Evolutionary conservation across 306 rosid genomes (phyloP), one percentile per base, ranked within the genome.

Genomic region (Cucurbita argyrosperma): DNA sequence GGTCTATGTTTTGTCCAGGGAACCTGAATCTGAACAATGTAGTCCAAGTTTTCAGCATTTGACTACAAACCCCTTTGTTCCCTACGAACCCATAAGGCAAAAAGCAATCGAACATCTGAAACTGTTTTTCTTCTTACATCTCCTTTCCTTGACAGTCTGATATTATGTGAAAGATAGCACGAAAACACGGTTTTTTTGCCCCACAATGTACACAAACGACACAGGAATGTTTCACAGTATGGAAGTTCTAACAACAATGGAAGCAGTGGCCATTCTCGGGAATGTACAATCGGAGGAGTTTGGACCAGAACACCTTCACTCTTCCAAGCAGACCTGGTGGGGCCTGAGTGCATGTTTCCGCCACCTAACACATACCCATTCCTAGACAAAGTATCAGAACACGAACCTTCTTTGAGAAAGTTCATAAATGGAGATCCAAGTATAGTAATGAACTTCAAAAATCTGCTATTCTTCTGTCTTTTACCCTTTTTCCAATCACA

Each of bases 301-400:
- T 60, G 86, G 85, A 90, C 83, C 76, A 68, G 81, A 79, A 89
- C 43, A 86, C n/a, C n/a, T n/a, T n/a, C n/a, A n/a, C n/a, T n/a
- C 99, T 63, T 87, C 89, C 56, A 94, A 89, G 88, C 88, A 91
- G 42, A 96, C 96, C 1, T 91, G 99, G 99, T n/a, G n/a, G n/a
- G n/a, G n/a, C n/a, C n/a, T n/a, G n/a, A n/a, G n/a, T n/a, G n/a
- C n/a, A n/a, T n/a, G n/a, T n/a, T n/a, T n/a, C n/a, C n/a, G n/a
- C n/a, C n/a, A n/a, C n/a, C n/a, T n/a, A n/a, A n/a, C n/a, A n/a
- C n/a, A n/a, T n/a, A n/a, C n/a, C n/a, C n/a, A n/a, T n/a, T n/a
- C n/a, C n/a, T n/a, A n/a, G n/a, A n/a, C n/a, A n/a, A n/a, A n/a
- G n/a, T n/a, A n/a, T n/a, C n/a, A n/a, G n/a, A n/a, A n/a, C n/a